Conservation (phyloP, 345 rosid species). For the Angophora floribunda region DNA sequence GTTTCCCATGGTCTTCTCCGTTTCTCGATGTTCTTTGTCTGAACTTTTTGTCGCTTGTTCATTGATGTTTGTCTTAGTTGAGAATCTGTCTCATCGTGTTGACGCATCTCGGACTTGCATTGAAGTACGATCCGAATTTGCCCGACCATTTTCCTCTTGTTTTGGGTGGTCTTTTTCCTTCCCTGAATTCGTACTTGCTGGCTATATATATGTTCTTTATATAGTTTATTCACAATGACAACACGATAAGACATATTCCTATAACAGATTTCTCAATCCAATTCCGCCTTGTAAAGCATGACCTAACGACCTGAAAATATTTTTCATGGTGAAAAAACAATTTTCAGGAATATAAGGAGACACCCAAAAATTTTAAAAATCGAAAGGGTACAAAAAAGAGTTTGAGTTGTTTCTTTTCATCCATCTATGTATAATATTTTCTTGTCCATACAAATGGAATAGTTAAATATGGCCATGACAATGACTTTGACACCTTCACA, state of each 20-base stretch:
- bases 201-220: neutral
- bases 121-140: neutral
- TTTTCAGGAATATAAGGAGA: no score
- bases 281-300: no score
- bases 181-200: neutral
- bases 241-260: no score
- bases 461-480: neutral
- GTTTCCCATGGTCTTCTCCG: neutral
- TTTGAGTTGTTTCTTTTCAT: no score
- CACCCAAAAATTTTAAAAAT: no score
- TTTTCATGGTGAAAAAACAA: no score
- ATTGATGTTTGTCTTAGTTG: neutral
- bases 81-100: neutral
- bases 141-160: neutral
- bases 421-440: no score
- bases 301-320: no score
- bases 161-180: neutral
- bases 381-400: no score
- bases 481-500: neutral
- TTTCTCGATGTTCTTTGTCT: neutral
- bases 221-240: no score
- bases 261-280: no score
- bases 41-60: neutral
- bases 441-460: neutral
- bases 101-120: no score